These are phyloP conservation scores for Solanum chaucha DNA, from an alignment of 257 asterid genomes.

Conservation along the genomic window DNA sequence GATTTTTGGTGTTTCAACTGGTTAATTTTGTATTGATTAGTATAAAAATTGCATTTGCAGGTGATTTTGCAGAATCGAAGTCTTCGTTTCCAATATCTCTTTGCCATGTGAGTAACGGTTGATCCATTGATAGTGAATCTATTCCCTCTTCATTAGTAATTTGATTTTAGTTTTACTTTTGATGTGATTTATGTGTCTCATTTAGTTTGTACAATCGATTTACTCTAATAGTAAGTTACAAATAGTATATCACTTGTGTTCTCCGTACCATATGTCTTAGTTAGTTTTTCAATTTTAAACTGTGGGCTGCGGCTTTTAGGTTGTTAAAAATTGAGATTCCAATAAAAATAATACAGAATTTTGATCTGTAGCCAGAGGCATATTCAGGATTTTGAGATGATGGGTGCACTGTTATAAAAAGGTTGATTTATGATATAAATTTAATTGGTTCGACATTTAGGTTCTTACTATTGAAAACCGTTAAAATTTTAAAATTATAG, in stretches of 20 bases:
- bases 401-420: too few species aligned
- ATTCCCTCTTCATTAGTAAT: not conserved
- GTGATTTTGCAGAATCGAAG: not conserved
- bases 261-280: not conserved
- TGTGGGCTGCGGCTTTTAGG: not conserved
- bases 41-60: not conserved
- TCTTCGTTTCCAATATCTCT: not conserved
- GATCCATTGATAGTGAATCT: not conserved
- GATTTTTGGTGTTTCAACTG: not conserved
- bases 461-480: too few species aligned
- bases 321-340: not conserved
- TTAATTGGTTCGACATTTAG: too few species aligned
- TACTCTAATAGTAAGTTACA: not conserved
- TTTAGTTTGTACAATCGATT: not conserved
- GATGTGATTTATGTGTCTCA: not conserved
- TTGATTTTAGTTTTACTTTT: not conserved
- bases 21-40: not conserved
- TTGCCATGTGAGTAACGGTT: not conserved
- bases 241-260: not conserved
- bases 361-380: not conserved
- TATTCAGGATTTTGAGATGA: too few species aligned
- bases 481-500: too few species aligned
- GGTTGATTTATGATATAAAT: too few species aligned
- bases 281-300: not conserved
- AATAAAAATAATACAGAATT: not conserved